These are phyloP conservation scores for Coix lacrymajobi DNA, from an alignment of 176 grass and related monocot genomes.

Conservation along the genomic window DNA sequence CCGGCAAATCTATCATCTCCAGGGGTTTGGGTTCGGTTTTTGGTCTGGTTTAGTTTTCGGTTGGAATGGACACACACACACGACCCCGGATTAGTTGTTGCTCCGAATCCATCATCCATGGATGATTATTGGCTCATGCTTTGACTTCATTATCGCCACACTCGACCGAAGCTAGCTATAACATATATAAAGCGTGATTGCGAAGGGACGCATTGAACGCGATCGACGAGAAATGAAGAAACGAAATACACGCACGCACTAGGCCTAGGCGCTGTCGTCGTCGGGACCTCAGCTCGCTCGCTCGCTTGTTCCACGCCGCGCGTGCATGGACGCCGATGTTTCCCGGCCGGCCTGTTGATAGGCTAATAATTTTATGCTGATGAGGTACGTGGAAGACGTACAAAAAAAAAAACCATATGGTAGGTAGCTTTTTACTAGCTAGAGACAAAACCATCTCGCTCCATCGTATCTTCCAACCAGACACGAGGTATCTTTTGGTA, in stretches of 20 bases:
- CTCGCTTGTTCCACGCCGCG: too few relatives aligned
- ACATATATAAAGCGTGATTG: background rate
- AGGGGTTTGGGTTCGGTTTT: background rate
- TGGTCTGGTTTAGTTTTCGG: background rate
- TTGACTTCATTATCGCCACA: constrained; percentile 11
- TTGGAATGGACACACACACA: background rate
- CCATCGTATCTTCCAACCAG: too few relatives aligned
- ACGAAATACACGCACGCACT: background rate
- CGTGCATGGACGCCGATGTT: background rate
- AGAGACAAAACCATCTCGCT: too few relatives aligned
- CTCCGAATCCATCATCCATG: background rate
- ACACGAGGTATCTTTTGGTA: too few relatives aligned
- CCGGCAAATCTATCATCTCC: background rate
- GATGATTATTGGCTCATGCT: background rate
- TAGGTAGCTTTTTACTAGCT: too few relatives aligned
- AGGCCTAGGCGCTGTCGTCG: constrained; percentile 1
- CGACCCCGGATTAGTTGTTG: background rate
- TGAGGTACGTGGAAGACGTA: too few relatives aligned
- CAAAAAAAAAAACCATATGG: too few relatives aligned
- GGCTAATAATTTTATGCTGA: too few relatives aligned
- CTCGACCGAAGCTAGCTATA: too few relatives aligned
- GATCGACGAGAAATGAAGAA: background rate
- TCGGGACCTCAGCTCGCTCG: too few relatives aligned
- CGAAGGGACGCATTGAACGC: background rate
- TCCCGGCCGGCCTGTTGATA: too few relatives aligned